phyloP scores from a whole-genome alignment of 495 filamentous ascomycete genomes.

The Aspergillus asperescens region DNA sequence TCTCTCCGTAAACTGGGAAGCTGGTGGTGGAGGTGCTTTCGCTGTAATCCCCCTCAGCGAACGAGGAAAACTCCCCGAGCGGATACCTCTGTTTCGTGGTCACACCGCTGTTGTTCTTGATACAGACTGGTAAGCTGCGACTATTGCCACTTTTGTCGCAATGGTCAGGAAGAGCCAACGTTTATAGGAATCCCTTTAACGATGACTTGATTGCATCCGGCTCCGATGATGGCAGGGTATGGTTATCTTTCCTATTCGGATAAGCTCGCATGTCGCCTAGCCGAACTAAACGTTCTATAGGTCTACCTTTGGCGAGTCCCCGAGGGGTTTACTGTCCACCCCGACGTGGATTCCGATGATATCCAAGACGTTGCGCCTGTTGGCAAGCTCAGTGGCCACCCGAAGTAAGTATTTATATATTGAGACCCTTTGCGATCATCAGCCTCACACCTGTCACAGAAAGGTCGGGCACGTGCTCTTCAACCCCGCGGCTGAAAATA shows the following conservation, averaged over 20 bases:
- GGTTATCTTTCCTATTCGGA: neutral
- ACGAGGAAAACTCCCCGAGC: conserved; percentile 82
- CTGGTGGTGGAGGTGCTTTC: conserved; percentile 92
- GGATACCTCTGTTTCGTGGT: conserved; percentile 89
- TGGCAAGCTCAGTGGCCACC: conserved; percentile 66
- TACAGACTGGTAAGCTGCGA: conserved; percentile 79
- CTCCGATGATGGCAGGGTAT: conserved; percentile 90
- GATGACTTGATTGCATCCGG: conserved; percentile 88
- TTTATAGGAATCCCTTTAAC: conserved; percentile 82
- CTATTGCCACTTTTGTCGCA: neutral
- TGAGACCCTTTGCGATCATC: neutral
- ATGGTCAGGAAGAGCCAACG: conserved; percentile 22
- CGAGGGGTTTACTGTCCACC: conserved; percentile 74
- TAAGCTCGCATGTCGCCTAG: neutral
- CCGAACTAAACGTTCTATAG: conserved; percentile 27
- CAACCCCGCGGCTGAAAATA: conserved; percentile 92
- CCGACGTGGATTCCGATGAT: conserved; percentile 69
- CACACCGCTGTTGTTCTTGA: conserved; percentile 94
- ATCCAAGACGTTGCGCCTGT: conserved; percentile 74
- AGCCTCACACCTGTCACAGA: conserved; percentile 41
- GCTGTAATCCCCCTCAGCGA: conserved; percentile 91
- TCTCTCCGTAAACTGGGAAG: conserved; percentile 96
- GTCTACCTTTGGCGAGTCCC: conserved; percentile 95
- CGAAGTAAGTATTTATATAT: conserved; percentile 35
- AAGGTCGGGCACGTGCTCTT: conserved; percentile 97